phyloP scores from a whole-genome alignment of 108 stramenopile genomes.

The Schizochytrium sp. region DNA sequence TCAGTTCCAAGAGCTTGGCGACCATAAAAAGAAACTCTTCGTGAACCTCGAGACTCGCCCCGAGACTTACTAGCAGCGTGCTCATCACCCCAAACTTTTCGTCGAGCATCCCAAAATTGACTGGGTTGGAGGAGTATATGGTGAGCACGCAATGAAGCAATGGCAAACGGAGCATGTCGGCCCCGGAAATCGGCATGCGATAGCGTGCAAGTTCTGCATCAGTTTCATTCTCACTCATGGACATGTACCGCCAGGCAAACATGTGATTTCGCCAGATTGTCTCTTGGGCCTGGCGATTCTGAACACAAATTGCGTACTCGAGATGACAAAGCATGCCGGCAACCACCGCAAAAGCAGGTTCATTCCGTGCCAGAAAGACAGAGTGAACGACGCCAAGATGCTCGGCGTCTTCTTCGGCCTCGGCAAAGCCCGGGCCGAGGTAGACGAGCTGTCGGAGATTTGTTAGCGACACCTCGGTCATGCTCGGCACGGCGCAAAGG shows the following conservation, averaged over 20 bases:
- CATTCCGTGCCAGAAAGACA: neutral
- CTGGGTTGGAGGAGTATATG: slow-evolving; percentile 1
- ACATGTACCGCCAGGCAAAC: neutral
- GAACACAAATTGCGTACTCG: neutral
- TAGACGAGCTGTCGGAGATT: neutral
- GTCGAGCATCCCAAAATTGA: slow-evolving; percentile 12
- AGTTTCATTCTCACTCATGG: neutral
- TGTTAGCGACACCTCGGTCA: neutral
- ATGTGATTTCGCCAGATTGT: neutral
- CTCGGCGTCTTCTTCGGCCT: neutral
- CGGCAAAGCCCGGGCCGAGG: neutral
- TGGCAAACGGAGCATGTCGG: neutral
- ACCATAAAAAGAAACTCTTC: slow-evolving; percentile 11
- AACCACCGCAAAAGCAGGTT: neutral
- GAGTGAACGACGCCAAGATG: slow-evolving; percentile 4
- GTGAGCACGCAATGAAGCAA: neutral
- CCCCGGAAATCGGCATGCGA: neutral
- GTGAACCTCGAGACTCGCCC: neutral
- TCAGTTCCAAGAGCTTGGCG: neutral
- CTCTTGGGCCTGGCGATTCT: neutral
- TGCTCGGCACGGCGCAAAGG: neutral
- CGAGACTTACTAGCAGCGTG: slow-evolving; percentile 4
- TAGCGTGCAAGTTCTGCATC: neutral
- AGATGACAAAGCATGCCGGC: slow-evolving; percentile 1
- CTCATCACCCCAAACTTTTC: slow-evolving; percentile 13